Evolutionary conservation across 257 asterid genomes (phyloP).

Genomic region (Solanum rostratum): DNA sequence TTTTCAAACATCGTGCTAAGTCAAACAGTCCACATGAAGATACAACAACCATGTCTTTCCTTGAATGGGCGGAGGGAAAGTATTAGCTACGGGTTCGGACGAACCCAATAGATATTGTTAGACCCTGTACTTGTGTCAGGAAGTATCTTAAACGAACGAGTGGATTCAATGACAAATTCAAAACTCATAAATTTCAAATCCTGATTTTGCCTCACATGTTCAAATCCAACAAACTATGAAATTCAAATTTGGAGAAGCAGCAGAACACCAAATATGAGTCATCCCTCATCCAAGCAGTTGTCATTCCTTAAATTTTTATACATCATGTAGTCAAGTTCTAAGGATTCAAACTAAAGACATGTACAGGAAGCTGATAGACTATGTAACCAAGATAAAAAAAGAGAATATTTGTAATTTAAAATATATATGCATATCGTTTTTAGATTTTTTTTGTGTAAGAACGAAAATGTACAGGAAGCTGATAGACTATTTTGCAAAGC

Average conservation of each 20-base stretch:
- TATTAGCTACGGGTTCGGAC: not conserved
- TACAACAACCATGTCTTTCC: not conserved
- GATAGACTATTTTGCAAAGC: too few relatives aligned
- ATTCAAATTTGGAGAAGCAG: not conserved
- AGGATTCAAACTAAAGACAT: not conserved
- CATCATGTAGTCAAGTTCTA: not conserved
- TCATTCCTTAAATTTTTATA: too few relatives aligned
- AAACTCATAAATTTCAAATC: not conserved
- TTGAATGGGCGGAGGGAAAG: not conserved
- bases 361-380: not conserved
- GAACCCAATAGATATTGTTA: not conserved
- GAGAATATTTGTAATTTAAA: too few relatives aligned
- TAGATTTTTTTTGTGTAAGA: too few relatives aligned
- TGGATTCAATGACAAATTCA: not conserved
- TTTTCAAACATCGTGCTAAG: too few relatives aligned
- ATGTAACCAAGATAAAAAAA: too few relatives aligned
- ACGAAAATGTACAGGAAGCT: too few relatives aligned
- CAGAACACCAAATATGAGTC: not conserved
- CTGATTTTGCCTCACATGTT: not conserved
- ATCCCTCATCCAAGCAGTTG: not conserved
- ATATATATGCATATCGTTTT: too few relatives aligned
- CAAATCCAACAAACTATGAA: not conserved
- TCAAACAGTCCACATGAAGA: too few relatives aligned
- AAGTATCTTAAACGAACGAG: not conserved
- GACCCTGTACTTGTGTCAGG: not conserved